Conservation (phyloP, 495 filamentous ascomycete species). For the Entonaema liquescens region DNA sequence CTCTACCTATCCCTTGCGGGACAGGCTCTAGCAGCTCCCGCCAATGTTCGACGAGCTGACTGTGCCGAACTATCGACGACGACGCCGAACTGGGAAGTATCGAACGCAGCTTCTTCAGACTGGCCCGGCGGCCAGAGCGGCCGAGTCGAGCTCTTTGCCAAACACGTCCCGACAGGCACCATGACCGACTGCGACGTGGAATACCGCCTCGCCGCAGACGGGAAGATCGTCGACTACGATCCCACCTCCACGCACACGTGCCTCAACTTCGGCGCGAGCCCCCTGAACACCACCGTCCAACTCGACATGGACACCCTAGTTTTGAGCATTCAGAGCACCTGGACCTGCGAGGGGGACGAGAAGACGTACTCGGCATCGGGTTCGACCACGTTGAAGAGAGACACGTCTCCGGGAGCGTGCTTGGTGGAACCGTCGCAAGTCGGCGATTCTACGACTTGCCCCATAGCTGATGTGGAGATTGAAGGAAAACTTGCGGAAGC, state of each 20-base stretch:
- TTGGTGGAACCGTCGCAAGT: constrained; percentile 28
- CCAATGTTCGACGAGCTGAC: neutral
- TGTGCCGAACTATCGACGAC: constrained; percentile 28
- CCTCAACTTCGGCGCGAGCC: constrained; percentile 28
- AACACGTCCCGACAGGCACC: constrained; percentile 22
- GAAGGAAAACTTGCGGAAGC: constrained; percentile 28
- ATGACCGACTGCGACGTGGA: constrained; percentile 31
- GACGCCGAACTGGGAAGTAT: constrained; percentile 28
- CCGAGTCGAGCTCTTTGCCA: constrained; percentile 37
- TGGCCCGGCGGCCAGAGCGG: constrained; percentile 33
- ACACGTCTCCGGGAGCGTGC: constrained; percentile 35
- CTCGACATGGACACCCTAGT: constrained; percentile 34
- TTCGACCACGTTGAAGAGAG: constrained; percentile 7
- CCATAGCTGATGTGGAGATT: constrained; percentile 29
- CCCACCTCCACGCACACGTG: constrained; percentile 18
- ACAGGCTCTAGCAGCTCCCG: constrained; percentile 2
- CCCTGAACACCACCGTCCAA: constrained; percentile 25
- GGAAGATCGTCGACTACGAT: constrained; percentile 30
- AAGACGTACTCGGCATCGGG: constrained; percentile 29
- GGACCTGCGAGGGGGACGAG: constrained; percentile 32
- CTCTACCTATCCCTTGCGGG: constrained; percentile 26
- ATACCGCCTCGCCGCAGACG: constrained; percentile 25
- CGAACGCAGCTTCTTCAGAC: constrained; percentile 35
- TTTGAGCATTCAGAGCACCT: constrained; percentile 24
- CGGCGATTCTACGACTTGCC: constrained; percentile 34